phyloP scores from a whole-genome alignment of 768 basidiomycete species.

The Inosperma sp. region DNA sequence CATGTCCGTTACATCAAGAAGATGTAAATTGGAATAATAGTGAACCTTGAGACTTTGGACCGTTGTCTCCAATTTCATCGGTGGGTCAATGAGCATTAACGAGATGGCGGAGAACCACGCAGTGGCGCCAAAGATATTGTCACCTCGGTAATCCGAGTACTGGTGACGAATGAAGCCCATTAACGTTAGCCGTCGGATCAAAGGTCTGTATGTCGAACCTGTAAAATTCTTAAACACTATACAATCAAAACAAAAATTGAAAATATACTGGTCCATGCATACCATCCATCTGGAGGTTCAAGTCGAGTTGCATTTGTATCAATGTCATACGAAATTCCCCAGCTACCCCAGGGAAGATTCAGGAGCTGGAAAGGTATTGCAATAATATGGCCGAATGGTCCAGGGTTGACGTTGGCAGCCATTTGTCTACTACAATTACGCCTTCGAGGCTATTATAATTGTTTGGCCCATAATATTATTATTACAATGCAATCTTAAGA shows the following conservation, averaged over 20 bases:
- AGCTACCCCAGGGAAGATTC: neutral
- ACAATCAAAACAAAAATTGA: neutral
- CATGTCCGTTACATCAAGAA: neutral
- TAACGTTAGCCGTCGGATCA: neutral
- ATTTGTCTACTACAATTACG: too few relatives aligned
- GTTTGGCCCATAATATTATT: too few relatives aligned
- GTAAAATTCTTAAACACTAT: neutral
- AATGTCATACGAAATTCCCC: neutral
- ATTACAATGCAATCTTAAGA: too few relatives aligned
- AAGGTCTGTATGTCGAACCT: neutral
- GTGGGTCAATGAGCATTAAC: neutral
- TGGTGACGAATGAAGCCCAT: neutral
- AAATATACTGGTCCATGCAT: neutral
- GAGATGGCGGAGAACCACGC: neutral
- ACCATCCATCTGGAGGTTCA: neutral
- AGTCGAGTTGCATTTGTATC: neutral
- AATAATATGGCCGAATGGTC: too few relatives aligned
- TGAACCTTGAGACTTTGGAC: neutral
- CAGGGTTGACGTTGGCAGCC: too few relatives aligned
- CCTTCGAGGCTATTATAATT: too few relatives aligned
- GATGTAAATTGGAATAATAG: neutral
- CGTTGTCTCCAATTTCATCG: conserved; percentile 1
- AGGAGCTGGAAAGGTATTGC: neutral
- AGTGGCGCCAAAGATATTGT: neutral
- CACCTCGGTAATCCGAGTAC: neutral